A percentile compares a stretch with the other conserved stretches of the same genome.
phyloP scores from a whole-genome alignment of 768 basidiomycete species.

The Chiua virens region DNA sequence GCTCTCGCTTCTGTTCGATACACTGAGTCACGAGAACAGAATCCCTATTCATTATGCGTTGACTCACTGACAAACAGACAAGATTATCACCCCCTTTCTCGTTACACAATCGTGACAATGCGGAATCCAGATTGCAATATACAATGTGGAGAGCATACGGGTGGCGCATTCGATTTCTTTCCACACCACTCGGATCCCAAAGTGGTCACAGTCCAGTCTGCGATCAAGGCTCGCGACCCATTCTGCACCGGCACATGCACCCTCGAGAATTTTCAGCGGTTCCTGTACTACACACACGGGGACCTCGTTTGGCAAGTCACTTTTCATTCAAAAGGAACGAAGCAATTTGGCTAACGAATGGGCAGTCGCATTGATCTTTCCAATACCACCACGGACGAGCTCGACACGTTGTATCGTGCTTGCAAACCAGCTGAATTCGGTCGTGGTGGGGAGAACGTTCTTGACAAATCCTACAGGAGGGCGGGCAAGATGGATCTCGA shows the following conservation, averaged over 20 bases:
- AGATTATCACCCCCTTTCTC: too few relatives aligned
- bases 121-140: too few relatives aligned
- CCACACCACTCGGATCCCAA: too few relatives aligned
- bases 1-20: too few relatives aligned
- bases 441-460: conserved; percentile 32
- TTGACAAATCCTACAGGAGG: conserved; percentile 47
- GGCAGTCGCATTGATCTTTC: neutral
- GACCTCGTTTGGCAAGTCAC: neutral
- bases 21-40: too few relatives aligned
- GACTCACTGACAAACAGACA: too few relatives aligned
- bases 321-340: too few relatives aligned
- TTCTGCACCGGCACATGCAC: neutral
- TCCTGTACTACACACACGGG: neutral
- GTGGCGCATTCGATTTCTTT: too few relatives aligned
- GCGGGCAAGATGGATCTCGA: too few relatives aligned
- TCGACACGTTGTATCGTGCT: conserved; percentile 27
- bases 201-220: neutral
- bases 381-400: neutral
- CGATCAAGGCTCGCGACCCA: neutral
- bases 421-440: conserved; percentile 46
- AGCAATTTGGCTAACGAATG: neutral
- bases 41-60: too few relatives aligned
- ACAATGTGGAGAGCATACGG: too few relatives aligned
- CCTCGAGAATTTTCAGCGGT: neutral
- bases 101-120: too few relatives aligned